A percentile compares a stretch with the other conserved stretches of the same genome.
These are phyloP conservation scores for Tulasnella sp. DNA, from an alignment of 768 basidiomycete species.

Conservation along the genomic window DNA sequence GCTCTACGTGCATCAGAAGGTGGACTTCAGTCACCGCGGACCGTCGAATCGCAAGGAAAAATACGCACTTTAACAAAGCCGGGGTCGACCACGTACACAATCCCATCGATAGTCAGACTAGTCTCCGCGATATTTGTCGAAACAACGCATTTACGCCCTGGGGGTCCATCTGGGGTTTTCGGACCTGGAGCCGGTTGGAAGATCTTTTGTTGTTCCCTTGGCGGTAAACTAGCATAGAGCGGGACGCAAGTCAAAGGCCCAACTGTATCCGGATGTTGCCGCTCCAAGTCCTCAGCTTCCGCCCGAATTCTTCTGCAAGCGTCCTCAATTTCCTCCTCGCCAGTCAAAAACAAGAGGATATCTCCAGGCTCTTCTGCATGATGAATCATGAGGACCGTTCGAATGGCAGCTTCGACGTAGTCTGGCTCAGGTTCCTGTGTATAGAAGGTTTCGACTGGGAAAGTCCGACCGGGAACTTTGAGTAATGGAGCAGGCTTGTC, in stretches of 20 bases:
- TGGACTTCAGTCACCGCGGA: constrained; percentile 80
- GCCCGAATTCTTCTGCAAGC: constrained; percentile 90
- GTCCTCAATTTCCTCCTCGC: constrained; percentile 98
- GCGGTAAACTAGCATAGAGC: constrained; percentile 92
- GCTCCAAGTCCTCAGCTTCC: constrained; percentile 82
- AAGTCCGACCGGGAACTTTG: constrained; percentile 90
- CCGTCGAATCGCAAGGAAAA: constrained; percentile 51
- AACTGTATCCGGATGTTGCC: constrained; percentile 70
- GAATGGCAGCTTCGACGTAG: constrained; percentile 95
- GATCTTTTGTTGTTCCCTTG: constrained; percentile 93
- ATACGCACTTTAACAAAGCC: constrained; percentile 49
- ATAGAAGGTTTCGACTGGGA: constrained; percentile 95
- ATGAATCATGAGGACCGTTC: constrained; percentile 96
- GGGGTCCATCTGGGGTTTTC: constrained; percentile 64
- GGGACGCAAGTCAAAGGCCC: constrained; percentile 91
- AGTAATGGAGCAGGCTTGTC: constrained; percentile 69
- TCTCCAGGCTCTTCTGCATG: constrained; percentile 94
- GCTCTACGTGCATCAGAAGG: constrained; percentile 87
- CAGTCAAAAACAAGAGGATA: constrained; percentile 91
- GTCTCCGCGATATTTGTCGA: constrained; percentile 99
- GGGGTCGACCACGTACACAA: constrained; percentile 97
- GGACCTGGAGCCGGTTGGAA: constrained; percentile 85
- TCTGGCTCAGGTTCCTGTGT: constrained; percentile 92
- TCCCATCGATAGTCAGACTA: constrained; percentile 95
- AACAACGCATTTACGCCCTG: constrained; percentile 90